These are phyloP conservation scores for Adenanthera pavonina DNA, from an alignment of 306 rosid species.

Conservation along the genomic window DNA sequence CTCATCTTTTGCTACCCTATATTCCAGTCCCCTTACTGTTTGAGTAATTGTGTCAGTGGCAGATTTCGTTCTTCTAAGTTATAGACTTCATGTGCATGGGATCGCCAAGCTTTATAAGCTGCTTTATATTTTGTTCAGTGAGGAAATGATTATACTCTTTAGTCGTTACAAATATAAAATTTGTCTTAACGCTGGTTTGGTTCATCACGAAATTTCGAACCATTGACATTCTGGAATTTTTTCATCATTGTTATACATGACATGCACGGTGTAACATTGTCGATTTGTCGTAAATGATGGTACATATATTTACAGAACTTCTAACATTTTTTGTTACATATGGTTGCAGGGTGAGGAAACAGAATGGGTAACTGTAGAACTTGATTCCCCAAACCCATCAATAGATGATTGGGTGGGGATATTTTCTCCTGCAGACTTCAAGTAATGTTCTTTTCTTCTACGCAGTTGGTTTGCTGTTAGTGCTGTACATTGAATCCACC, in stretches of 20 bases:
- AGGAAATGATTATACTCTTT: neutral
- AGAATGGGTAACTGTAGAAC: constrained; percentile 52
- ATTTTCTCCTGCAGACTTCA: constrained; percentile 66
- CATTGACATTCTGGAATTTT: neutral
- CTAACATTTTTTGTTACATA: neutral
- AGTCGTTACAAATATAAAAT: neutral
- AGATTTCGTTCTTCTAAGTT: neutral
- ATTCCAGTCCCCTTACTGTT: neutral
- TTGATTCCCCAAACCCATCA: constrained; percentile 46
- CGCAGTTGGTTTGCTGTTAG: neutral
- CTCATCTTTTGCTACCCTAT: neutral
- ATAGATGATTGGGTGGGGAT: constrained; percentile 65
- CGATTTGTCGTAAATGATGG: neutral
- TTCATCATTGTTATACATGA: neutral
- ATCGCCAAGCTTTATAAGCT: neutral
- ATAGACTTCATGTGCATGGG: neutral
- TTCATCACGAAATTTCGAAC: neutral
- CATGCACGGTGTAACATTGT: neutral
- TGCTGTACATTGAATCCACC: neutral
- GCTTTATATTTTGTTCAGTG: neutral
- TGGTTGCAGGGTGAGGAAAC: constrained; percentile 60
- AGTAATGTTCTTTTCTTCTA: constrained; percentile 42
- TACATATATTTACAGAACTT: neutral
- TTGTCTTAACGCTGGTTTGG: too few species aligned
- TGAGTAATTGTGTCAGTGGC: neutral